phyloP scores from a whole-genome alignment of 257 asterid species.

The Solanum chmielewskii region DNA sequence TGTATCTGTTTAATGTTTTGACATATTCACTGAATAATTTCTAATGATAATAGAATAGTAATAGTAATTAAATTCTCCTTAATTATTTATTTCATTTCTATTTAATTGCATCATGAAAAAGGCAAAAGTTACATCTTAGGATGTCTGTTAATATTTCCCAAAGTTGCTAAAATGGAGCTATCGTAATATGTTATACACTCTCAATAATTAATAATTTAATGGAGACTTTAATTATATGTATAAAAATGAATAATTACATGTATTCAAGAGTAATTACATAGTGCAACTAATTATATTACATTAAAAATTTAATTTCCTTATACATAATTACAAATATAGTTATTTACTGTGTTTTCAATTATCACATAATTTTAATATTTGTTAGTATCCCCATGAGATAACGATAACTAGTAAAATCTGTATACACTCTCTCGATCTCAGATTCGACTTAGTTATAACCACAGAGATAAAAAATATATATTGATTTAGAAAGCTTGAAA shows the following conservation, averaged over 20 bases:
- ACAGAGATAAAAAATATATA: neutral
- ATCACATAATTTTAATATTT: too few species aligned
- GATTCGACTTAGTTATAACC: neutral
- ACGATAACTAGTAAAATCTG: accelerated
- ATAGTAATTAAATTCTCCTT: neutral
- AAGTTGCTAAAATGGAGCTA: neutral
- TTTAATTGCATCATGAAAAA: neutral
- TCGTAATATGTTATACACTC: neutral
- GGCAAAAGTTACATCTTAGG: neutral
- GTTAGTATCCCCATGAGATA: neutral
- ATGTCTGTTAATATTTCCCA: neutral
- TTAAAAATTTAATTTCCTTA: too few species aligned
- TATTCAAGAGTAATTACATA: neutral
- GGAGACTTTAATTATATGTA: neutral
- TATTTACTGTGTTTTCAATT: too few species aligned
- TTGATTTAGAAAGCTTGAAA: neutral
- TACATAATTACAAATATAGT: too few species aligned
- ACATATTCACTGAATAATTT: neutral
- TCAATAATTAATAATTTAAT: neutral
- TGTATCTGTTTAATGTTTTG: neutral
- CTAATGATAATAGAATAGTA: neutral
- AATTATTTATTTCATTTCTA: neutral
- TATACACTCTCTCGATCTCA: too few species aligned
- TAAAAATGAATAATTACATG: too few species aligned
- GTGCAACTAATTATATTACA: neutral